These are phyloP conservation scores for Backusella morwellensis DNA, from an alignment of 192 early-diverging fungal species.

Conservation along the genomic window DNA sequence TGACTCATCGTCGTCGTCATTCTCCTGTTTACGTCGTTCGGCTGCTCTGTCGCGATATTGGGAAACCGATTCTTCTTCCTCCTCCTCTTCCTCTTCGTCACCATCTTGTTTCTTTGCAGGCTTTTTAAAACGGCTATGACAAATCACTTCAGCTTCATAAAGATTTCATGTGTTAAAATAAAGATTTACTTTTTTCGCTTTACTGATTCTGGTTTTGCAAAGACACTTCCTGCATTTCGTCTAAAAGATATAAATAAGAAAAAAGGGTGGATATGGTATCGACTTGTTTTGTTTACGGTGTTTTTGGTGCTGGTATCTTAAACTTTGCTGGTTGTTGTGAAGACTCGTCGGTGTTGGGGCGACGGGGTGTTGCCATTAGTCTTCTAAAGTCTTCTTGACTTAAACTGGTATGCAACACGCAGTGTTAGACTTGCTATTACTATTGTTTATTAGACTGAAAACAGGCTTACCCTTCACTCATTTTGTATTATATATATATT, in stretches of 20 bases:
- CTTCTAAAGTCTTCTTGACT: conserved; percentile 82
- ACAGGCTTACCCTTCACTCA: conserved; percentile 15
- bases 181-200: conserved; percentile 41
- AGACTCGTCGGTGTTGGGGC: conserved; percentile 24
- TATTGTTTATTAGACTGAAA: neutral
- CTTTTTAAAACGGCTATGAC: conserved; percentile 10
- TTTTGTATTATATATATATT: neutral
- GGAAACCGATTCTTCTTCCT: conserved; percentile 12
- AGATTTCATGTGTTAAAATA: neutral
- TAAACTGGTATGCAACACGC: conserved; percentile 35
- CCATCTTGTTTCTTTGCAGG: conserved; percentile 26
- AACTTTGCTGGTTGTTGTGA: conserved; percentile 31
- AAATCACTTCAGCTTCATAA: neutral
- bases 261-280: neutral
- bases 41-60: conserved; percentile 92
- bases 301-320: conserved; percentile 26
- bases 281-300: conserved; percentile 30
- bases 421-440: neutral
- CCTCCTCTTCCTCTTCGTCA: neutral
- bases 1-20: conserved; percentile 64
- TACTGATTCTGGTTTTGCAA: conserved; percentile 46
- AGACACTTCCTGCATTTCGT: conserved; percentile 34
- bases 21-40: conserved; percentile 65
- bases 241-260: conserved; percentile 18
- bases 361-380: conserved; percentile 69